Conservation (phyloP, 2,329 filamentous ascomycete genomes). For the Colletotrichum spinosum region DNA sequence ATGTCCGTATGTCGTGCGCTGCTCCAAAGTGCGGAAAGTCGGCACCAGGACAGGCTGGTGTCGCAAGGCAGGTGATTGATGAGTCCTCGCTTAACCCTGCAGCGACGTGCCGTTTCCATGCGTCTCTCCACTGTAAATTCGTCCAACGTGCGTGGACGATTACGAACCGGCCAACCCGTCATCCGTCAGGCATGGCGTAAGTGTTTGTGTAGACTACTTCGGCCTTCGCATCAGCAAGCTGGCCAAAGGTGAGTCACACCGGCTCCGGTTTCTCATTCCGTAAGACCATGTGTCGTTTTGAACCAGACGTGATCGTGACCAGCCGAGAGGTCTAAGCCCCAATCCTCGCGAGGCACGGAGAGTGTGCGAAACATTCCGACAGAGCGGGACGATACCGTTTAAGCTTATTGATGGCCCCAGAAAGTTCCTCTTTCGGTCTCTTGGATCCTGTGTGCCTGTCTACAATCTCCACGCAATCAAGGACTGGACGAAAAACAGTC, state of each 20-base stretch:
- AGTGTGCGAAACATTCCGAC: slow-evolving; percentile 30
- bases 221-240: neutral
- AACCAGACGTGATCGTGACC: neutral
- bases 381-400: slow-evolving; percentile 21
- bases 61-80: slow-evolving; percentile 23
- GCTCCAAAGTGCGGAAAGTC: slow-evolving; percentile 5
- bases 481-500: slow-evolving; percentile 33
- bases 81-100: slow-evolving; percentile 23
- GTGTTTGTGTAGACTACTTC: neutral
- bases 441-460: slow-evolving; percentile 13
- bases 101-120: neutral
- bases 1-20: too few relatives aligned
- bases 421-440: slow-evolving; percentile 21
- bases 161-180: slow-evolving; percentile 31
- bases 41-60: slow-evolving; percentile 13
- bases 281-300: neutral
- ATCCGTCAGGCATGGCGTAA: slow-evolving; percentile 25
- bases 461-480: slow-evolving; percentile 4
- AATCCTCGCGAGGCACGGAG: neutral
- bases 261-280: slow-evolving; percentile 5
- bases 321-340: slow-evolving; percentile 1
- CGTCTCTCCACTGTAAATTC: slow-evolving; percentile 2
- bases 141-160: slow-evolving; percentile 28
- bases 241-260: slow-evolving; percentile 25
- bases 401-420: slow-evolving; percentile 36